These are phyloP conservation scores for Botrytis medusae DNA, from an alignment of 2,329 filamentous ascomycete genomes.

Conservation along the genomic window DNA sequence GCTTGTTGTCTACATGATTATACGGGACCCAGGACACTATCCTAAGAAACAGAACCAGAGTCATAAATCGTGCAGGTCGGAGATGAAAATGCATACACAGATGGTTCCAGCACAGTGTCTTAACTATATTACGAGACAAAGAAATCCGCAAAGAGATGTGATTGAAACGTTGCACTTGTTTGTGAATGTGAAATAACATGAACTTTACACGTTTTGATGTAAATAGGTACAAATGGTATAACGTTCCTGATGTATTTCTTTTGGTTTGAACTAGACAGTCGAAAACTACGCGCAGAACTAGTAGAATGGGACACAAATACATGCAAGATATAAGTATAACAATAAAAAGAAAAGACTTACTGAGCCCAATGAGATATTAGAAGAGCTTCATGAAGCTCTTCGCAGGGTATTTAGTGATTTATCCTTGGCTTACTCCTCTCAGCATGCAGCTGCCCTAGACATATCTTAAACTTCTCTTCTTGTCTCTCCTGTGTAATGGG, in stretches of 20 bases:
- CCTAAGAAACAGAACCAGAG: not conserved
- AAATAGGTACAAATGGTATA: not conserved
- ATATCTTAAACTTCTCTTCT: not conserved
- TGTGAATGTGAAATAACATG: not conserved
- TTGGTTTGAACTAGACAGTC: too few relatives aligned
- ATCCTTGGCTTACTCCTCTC: not conserved
- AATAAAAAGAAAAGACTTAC: not conserved
- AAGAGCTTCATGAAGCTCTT: not conserved
- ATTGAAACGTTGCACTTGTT: not conserved
- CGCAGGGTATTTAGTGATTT: not conserved
- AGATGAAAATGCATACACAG: not conserved
- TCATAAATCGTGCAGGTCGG: not conserved
- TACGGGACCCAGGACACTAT: not conserved
- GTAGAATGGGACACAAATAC: not conserved
- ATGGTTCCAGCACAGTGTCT: not conserved
- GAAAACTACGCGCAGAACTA: too few relatives aligned
- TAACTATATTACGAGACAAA: not conserved
- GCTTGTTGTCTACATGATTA: not conserved
- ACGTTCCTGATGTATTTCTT: too few relatives aligned
- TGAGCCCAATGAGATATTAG: not conserved
- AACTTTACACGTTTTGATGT: not conserved
- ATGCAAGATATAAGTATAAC: not conserved
- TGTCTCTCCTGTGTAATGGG: not conserved
- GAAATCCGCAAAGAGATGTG: not conserved
- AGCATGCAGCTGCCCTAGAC: not conserved